Evolutionary conservation across 768 basidiomycete species (phyloP).

Genomic region (Hysterangium stoloniferum): DNA sequence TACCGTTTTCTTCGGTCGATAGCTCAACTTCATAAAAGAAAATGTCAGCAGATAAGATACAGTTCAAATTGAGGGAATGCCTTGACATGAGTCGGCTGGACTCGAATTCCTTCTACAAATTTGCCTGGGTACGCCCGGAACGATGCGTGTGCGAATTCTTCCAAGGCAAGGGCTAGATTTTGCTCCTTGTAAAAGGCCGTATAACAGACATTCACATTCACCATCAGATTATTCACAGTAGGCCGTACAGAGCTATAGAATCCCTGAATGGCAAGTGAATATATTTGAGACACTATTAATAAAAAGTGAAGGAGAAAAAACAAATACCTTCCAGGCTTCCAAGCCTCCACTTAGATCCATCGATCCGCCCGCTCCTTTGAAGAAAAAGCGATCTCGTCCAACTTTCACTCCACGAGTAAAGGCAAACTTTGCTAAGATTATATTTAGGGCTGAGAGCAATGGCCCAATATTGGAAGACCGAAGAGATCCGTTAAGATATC

Average conservation of each 20-base stretch:
- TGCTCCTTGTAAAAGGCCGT: conserved; percentile 43
- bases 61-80: not conserved
- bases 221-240: conserved; percentile 41
- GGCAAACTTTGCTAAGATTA: conserved; percentile 48
- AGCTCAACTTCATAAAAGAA: conserved; percentile 35
- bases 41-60: not conserved
- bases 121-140: conserved; percentile 52
- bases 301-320: not conserved
- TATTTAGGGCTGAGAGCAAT: conserved; percentile 54
- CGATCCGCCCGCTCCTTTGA: conserved; percentile 28
- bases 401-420: conserved; percentile 57
- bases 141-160: conserved; percentile 41
- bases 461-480: conserved; percentile 52
- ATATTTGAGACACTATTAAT: not conserved
- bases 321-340: conserved; percentile 41
- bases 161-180: conserved; percentile 53
- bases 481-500: conserved; percentile 50
- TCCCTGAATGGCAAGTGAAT: conserved; percentile 17
- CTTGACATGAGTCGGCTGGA: conserved; percentile 51
- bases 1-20: conserved; percentile 52
- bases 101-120: conserved; percentile 59
- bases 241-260: conserved; percentile 36
- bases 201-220: conserved; percentile 46
- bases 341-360: conserved; percentile 41
- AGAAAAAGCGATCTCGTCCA: conserved; percentile 62